Evolutionary conservation across 129 eudicot genomes (phyloP).

Genomic region (Saussurea involucrata): DNA sequence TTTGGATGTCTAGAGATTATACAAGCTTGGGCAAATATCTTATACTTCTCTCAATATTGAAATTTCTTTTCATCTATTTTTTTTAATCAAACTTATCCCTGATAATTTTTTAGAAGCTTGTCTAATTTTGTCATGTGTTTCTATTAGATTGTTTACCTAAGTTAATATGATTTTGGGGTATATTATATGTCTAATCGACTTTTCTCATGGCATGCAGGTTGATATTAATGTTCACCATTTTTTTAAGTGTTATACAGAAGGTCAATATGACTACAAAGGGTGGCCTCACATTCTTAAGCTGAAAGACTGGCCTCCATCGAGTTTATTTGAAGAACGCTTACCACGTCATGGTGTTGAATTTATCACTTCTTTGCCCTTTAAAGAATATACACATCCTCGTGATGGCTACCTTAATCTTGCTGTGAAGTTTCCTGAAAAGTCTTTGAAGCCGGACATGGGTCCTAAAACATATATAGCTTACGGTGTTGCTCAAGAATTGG

Average conservation of each 20-base stretch:
- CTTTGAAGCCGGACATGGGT: constrained; percentile 71
- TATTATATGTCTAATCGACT: not conserved
- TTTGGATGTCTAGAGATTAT: not conserved
- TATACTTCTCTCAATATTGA: not conserved
- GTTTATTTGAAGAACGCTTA: constrained; percentile 55
- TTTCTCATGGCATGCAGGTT: constrained; percentile 37
- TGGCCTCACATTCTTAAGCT: constrained; percentile 68
- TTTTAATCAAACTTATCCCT: not conserved
- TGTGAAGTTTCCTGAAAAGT: constrained; percentile 36
- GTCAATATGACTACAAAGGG: constrained; percentile 17
- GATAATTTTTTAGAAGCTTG: not conserved
- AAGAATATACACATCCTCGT: constrained; percentile 71
- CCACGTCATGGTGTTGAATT: constrained; percentile 80
- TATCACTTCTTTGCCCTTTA: constrained; percentile 58
- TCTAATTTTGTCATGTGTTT: not conserved
- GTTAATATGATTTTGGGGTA: not conserved
- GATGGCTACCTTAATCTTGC: constrained; percentile 61
- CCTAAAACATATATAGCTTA: constrained; percentile 86
- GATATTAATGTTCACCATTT: constrained; percentile 54
- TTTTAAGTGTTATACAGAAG: constrained; percentile 45
- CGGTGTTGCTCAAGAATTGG: constrained; percentile 61
- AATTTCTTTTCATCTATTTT: not conserved
- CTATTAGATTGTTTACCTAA: not conserved
- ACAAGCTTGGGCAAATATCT: not conserved
- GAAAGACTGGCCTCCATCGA: constrained; percentile 79